Conservation (phyloP, 495 filamentous ascomycete genomes). For the Xylaria telfairii region DNA sequence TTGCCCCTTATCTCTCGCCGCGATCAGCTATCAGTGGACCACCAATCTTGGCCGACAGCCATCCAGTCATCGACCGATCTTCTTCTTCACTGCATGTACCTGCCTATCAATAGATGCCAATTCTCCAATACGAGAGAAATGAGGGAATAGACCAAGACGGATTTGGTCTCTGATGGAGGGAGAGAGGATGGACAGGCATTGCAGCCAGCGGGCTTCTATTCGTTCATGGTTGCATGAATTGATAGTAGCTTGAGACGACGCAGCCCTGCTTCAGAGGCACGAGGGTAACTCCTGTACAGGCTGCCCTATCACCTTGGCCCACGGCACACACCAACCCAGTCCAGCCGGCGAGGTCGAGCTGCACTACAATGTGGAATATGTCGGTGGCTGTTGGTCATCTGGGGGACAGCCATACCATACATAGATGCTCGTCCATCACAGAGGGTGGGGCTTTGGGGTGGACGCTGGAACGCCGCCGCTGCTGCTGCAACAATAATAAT, state of each 20-base stretch:
- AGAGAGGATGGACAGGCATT: background rate
- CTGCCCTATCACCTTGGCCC: conserved; percentile 8
- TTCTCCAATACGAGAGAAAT: conserved; percentile 8
- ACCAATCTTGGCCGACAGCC: background rate
- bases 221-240: conserved; percentile 6
- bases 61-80: background rate
- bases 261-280: background rate
- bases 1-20: conserved; percentile 8
- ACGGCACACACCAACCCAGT: background rate
- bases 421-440: background rate
- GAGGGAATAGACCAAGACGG: background rate
- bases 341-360: background rate
- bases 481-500: conserved; percentile 5
- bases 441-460: background rate
- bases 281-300: background rate
- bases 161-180: background rate
- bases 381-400: background rate
- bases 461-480: background rate
- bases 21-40: conserved; percentile 6
- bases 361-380: background rate
- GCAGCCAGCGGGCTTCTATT: conserved; percentile 11
- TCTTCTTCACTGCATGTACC: background rate
- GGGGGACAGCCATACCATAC: background rate
- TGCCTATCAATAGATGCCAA: background rate
- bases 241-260: conserved; percentile 5